A percentile compares a stretch with the other conserved stretches of the same genome.
These are phyloP conservation scores for Rhytidiadelphus loreus DNA, from an alignment of 225 moss, liverwort and hornwort genomes.

Conservation along the genomic window DNA sequence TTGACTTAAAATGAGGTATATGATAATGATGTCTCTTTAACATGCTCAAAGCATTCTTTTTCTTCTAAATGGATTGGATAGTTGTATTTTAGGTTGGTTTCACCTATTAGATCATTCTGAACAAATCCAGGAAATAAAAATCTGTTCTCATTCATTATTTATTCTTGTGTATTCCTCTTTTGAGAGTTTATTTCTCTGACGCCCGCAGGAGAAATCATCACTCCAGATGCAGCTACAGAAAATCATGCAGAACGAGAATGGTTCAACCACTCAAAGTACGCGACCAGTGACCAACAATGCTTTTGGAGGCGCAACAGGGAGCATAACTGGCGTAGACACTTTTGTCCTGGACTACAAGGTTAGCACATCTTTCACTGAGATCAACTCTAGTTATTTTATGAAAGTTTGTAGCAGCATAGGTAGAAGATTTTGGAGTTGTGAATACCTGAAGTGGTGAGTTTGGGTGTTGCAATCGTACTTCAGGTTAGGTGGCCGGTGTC, in stretches of 20 bases:
- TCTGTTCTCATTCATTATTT: neutral
- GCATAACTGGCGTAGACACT: slow-evolving; percentile 72
- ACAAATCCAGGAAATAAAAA: neutral
- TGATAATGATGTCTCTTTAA: neutral
- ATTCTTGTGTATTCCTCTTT: neutral
- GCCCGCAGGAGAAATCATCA: slow-evolving; percentile 56
- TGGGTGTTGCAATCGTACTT: slow-evolving; percentile 3
- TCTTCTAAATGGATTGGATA: neutral
- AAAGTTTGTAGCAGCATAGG: neutral
- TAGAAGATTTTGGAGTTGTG: neutral
- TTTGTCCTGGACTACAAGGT: slow-evolving; percentile 95
- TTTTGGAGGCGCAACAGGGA: slow-evolving; percentile 35
- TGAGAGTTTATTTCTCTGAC: neutral
- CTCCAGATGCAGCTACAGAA: slow-evolving; percentile 65
- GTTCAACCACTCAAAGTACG: slow-evolving; percentile 3
- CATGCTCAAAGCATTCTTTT: neutral
- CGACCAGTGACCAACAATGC: slow-evolving; percentile 13
- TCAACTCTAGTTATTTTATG: neutral
- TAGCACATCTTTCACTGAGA: neutral
- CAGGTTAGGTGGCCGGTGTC: slow-evolving; percentile 92
- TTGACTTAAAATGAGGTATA: neutral
- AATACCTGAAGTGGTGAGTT: slow-evolving; percentile 16
- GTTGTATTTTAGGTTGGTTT: neutral
- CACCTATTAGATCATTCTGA: neutral
- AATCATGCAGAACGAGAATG: slow-evolving; percentile 40